Conservation (phyloP, 208 protist genomes). For the Crithidia acanthocephali region DNA sequence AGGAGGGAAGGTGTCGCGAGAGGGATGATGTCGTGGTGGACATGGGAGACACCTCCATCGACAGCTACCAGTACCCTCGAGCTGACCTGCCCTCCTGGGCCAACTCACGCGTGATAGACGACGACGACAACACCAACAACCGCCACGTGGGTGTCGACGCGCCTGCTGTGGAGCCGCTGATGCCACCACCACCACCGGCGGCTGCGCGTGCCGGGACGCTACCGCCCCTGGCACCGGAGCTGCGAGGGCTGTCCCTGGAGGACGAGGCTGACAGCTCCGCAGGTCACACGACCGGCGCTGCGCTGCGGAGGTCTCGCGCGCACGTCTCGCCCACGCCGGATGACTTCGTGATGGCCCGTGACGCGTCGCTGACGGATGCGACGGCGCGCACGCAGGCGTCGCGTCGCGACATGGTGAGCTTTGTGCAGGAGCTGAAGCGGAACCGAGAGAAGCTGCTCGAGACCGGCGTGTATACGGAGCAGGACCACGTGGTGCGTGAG, state of each 20-base stretch:
- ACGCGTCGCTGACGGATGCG: conserved; percentile 7
- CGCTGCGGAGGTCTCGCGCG: not conserved
- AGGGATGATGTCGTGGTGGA: conserved; percentile 24
- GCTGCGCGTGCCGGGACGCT: conserved; percentile 31
- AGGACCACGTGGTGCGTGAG: conserved; percentile 66
- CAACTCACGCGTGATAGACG: conserved; percentile 6
- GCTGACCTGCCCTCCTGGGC: conserved; percentile 28
- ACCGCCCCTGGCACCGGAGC: conserved; percentile 29
- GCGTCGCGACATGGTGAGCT: conserved; percentile 69
- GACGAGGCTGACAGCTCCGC: not conserved
- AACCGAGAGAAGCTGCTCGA: conserved; percentile 84
- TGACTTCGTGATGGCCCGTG: conserved; percentile 53
- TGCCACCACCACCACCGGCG: conserved; percentile 1
- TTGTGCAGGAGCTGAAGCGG: conserved; percentile 79
- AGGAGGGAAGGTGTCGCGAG: not conserved
- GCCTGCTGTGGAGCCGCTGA: conserved; percentile 11
- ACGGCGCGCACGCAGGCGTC: conserved; percentile 34
- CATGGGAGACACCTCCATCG: conserved; percentile 38
- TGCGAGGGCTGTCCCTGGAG: conserved; percentile 16
- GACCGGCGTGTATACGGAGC: conserved; percentile 78
- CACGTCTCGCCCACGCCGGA: conserved; percentile 43
- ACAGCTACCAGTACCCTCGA: conserved; percentile 27
- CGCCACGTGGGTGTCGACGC: too few species aligned
- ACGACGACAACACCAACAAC: not conserved
- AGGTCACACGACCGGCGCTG: not conserved